Percentiles rank a stretch among this genome's conserved stretches.
Conservation (phyloP, 164 flowering plant species). For the Chimonanthus salicifolius region DNA sequence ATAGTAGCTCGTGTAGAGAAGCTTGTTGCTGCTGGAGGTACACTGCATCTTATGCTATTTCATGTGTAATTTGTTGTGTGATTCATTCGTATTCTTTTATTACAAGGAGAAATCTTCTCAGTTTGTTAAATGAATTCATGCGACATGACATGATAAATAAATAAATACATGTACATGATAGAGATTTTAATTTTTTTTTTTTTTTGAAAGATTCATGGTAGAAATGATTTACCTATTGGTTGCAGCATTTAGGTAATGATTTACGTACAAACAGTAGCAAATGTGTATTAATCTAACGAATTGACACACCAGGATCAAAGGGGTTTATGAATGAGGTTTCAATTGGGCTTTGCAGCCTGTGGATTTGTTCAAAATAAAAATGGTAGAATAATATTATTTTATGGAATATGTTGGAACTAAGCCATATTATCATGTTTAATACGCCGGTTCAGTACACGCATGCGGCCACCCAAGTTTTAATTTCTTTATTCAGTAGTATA, state of each 20-base stretch:
- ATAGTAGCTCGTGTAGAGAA: constrained; percentile 96
- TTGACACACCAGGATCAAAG: not conserved
- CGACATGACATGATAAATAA: too few species aligned
- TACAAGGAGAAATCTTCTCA: not conserved
- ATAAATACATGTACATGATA: too few species aligned
- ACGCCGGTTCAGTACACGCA: not conserved
- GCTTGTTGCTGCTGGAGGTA: constrained; percentile 97
- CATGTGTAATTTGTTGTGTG: not conserved
- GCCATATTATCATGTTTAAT: not conserved
- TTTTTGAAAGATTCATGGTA: not conserved
- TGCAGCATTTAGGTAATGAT: not conserved
- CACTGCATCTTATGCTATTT: not conserved
- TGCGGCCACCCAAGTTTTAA: not conserved
- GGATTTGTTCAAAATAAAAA: not conserved
- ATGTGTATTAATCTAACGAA: not conserved
- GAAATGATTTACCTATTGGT: not conserved
- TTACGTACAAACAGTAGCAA: not conserved
- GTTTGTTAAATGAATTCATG: not conserved
- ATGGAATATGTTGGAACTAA: not conserved
- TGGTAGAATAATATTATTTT: not conserved
- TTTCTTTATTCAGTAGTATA: not conserved
- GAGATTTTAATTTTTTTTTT: too few species aligned
- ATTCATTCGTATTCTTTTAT: not conserved
- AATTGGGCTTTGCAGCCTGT: not conserved
- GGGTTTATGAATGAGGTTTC: too few species aligned